A percentile compares a stretch with the other conserved stretches of the same genome.
Evolutionary conservation across 768 basidiomycete genomes (phyloP).

Genomic region (Fomitopsis serialis): DNA sequence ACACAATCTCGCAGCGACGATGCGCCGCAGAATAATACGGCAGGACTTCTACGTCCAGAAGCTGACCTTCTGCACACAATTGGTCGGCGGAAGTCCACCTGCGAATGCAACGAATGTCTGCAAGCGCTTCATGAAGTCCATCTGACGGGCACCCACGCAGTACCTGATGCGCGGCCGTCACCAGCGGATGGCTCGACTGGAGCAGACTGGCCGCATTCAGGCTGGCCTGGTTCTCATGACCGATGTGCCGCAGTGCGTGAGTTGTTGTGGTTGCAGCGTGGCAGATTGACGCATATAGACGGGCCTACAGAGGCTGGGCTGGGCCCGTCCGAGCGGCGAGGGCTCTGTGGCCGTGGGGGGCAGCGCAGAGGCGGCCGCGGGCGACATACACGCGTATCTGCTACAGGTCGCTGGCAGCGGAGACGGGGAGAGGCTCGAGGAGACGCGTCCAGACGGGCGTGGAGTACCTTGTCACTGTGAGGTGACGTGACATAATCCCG

Average conservation of each 20-base stretch:
- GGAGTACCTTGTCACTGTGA: constrained; percentile 1
- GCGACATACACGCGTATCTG: background rate
- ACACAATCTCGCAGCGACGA: background rate
- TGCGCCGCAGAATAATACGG: background rate
- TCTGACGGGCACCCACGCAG: too few relatives aligned
- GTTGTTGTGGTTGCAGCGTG: background rate
- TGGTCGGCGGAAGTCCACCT: too few relatives aligned
- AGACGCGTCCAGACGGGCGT: background rate
- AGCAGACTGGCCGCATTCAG: background rate
- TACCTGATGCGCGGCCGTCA: too few relatives aligned
- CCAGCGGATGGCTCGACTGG: background rate
- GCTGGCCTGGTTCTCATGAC: background rate
- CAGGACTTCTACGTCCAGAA: background rate
- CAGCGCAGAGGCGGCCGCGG: background rate
- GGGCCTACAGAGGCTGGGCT: background rate
- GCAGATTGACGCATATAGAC: background rate
- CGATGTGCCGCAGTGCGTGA: background rate
- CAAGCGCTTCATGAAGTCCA: too few relatives aligned
- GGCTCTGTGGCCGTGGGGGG: too few relatives aligned
- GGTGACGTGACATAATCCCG: constrained; percentile 3
- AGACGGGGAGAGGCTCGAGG: background rate
- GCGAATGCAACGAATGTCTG: too few relatives aligned
- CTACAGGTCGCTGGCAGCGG: background rate
- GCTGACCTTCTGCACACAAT: too few relatives aligned
- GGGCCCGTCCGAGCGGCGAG: too few relatives aligned